phyloP scores from a whole-genome alignment of 2,329 filamentous ascomycete genomes.

The Botrytis cinerea region DNA sequence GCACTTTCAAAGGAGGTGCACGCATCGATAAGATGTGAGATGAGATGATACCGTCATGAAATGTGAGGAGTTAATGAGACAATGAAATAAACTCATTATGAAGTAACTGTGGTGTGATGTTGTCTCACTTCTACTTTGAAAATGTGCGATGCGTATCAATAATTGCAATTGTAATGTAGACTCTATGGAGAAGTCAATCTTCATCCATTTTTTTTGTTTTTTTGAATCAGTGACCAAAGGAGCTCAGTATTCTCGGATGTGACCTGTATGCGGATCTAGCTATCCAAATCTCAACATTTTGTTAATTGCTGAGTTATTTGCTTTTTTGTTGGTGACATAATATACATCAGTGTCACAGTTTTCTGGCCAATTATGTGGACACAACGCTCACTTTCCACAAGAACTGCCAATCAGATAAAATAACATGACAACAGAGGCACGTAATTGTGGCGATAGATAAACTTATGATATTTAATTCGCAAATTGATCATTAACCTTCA shows the following conservation, averaged over 20 bases:
- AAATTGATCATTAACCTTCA: conserved; percentile 10
- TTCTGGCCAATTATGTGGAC: not conserved
- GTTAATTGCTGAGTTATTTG: too few species aligned
- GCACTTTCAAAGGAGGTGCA: not conserved
- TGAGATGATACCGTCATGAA: conserved; percentile 6
- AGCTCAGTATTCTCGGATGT: not conserved
- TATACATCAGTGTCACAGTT: not conserved
- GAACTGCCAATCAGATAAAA: not conserved
- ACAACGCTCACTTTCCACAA: not conserved
- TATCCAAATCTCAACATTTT: not conserved
- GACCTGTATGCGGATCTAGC: not conserved
- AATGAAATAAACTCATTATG: not conserved
- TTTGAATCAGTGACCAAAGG: not conserved
- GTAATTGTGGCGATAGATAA: not conserved
- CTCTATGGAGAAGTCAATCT: too few species aligned
- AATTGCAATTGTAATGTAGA: not conserved
- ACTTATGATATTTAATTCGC: not conserved
- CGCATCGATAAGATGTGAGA: not conserved
- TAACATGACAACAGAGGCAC: not conserved
- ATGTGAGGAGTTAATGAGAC: not conserved
- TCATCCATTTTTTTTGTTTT: too few species aligned
- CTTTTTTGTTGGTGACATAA: not conserved
- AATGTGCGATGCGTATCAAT: not conserved
- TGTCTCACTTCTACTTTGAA: not conserved
- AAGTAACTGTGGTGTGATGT: not conserved